These are phyloP conservation scores for Krasilnikovozyma curviuscula DNA, from an alignment of 768 basidiomycete species.

Conservation along the genomic window DNA sequence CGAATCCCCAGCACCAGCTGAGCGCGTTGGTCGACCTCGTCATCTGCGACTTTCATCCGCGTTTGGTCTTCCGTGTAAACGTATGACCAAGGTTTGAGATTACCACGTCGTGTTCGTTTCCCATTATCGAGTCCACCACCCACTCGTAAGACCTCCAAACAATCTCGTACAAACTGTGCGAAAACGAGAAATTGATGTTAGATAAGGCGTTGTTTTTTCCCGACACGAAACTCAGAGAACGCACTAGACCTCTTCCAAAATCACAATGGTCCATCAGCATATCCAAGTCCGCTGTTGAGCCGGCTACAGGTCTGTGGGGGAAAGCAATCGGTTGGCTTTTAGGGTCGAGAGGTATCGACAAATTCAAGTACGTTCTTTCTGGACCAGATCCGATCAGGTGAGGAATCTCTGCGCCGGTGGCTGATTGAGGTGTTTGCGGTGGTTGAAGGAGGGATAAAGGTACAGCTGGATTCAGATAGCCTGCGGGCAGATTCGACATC, in stretches of 20 bases:
- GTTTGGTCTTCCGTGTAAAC: slow-evolving; percentile 49
- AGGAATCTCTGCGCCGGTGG: slow-evolving; percentile 18
- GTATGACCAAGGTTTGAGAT: slow-evolving; percentile 68
- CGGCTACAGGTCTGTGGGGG: slow-evolving; percentile 67
- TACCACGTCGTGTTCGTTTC: slow-evolving; percentile 50
- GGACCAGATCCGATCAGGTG: slow-evolving; percentile 53
- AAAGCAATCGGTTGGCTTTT: slow-evolving; percentile 34
- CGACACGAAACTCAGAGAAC: slow-evolving; percentile 32
- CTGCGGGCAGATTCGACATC: slow-evolving; percentile 18
- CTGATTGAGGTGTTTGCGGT: slow-evolving; percentile 11
- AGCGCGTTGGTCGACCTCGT: slow-evolving; percentile 8
- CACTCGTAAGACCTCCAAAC: slow-evolving; percentile 78
- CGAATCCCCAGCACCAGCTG: slow-evolving; percentile 20
- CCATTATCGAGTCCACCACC: slow-evolving; percentile 76
- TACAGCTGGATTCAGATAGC: slow-evolving; percentile 23
- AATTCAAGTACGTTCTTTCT: slow-evolving; percentile 55
- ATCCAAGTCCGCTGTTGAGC: slow-evolving; percentile 75
- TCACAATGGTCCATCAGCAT: slow-evolving; percentile 82
- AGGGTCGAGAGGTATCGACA: slow-evolving; percentile 36
- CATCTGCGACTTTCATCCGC: not conserved
- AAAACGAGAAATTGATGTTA: slow-evolving; percentile 2
- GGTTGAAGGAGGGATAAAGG: slow-evolving; percentile 19
- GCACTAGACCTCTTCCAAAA: slow-evolving; percentile 43
- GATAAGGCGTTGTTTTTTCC: not conserved
- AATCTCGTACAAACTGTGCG: slow-evolving; percentile 81